phyloP scores from a whole-genome alignment of 805 yeast species.

The Priceomyces medius region DNA sequence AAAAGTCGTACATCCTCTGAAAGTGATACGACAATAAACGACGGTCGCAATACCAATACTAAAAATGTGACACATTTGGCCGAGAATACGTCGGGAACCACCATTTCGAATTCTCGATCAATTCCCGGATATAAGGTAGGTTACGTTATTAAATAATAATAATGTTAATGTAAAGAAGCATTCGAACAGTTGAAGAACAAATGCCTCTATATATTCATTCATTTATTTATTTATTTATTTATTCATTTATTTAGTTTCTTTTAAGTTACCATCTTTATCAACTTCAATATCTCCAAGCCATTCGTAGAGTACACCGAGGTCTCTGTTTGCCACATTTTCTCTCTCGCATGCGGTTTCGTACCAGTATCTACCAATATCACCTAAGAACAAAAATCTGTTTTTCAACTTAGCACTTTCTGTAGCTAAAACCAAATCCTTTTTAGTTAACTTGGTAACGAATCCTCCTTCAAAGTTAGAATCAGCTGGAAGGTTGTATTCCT shows the following conservation, averaged over 20 bases:
- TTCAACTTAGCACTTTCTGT: slow-evolving; percentile 35
- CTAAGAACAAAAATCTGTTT: slow-evolving; percentile 36
- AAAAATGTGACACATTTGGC: too few relatives aligned
- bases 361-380: slow-evolving; percentile 40
- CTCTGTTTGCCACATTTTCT: slow-evolving; percentile 38
- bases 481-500: slow-evolving; percentile 41
- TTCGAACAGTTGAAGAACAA: neutral
- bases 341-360: slow-evolving; percentile 44
- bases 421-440: slow-evolving; percentile 45
- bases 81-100: too few relatives aligned
- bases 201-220: neutral
- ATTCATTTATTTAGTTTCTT: slow-evolving; percentile 4
- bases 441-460: slow-evolving; percentile 46
- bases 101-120: slow-evolving; percentile 1
- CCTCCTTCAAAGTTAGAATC: slow-evolving; percentile 49
- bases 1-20: slow-evolving; percentile 5
- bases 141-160: slow-evolving; percentile 13
- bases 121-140: slow-evolving; percentile 18
- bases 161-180: neutral
- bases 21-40: slow-evolving; percentile 14
- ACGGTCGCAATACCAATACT: neutral
- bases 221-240: neutral
- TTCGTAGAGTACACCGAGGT: slow-evolving; percentile 42
- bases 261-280: slow-evolving; percentile 4
- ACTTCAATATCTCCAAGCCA: slow-evolving; percentile 39